A percentile compares a stretch with the other conserved stretches of the same genome.
phyloP scores from a whole-genome alignment of 31 red algal genomes.

The Bonnemaisonia californica region DNA sequence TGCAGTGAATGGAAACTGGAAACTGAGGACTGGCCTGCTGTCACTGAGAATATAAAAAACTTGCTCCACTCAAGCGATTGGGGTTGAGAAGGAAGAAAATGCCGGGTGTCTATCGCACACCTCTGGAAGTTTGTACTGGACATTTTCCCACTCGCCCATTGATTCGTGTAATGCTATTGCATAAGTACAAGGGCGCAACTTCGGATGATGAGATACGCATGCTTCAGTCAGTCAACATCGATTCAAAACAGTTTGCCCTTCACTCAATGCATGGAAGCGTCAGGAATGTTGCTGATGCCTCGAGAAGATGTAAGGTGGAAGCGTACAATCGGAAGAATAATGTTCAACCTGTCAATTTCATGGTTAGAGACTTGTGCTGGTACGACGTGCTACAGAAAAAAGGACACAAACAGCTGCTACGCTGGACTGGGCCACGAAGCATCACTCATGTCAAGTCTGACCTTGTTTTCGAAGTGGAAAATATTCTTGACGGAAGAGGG shows the following conservation, averaged over 20 bases:
- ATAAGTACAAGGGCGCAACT: not conserved
- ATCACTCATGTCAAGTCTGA: slow-evolving; percentile 8
- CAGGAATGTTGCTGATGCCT: not conserved
- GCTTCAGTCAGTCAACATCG: not conserved
- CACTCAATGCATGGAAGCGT: not conserved
- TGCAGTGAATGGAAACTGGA: not conserved
- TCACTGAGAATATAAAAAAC: slow-evolving; percentile 40
- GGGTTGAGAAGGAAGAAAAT: not conserved
- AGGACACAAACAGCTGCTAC: not conserved
- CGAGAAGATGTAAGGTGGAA: not conserved
- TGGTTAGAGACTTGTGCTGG: not conserved
- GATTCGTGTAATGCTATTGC: not conserved
- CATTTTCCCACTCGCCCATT: not conserved
- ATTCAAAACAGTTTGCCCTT: not conserved
- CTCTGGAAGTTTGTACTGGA: slow-evolving; percentile 51
- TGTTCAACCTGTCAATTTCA: not conserved
- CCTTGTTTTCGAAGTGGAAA: slow-evolving; percentile 45
- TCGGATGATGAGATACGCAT: not conserved
- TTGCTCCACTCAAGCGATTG: slow-evolving; percentile 27
- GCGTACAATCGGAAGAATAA: not conserved
- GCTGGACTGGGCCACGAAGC: slow-evolving; percentile 37
- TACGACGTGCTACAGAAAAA: not conserved
- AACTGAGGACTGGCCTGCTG: not conserved
- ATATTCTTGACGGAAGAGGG: too few relatives aligned
- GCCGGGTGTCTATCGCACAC: slow-evolving; percentile 20